phyloP scores from a whole-genome alignment of 257 asterid genomes.

The Asclepias syriaca region DNA sequence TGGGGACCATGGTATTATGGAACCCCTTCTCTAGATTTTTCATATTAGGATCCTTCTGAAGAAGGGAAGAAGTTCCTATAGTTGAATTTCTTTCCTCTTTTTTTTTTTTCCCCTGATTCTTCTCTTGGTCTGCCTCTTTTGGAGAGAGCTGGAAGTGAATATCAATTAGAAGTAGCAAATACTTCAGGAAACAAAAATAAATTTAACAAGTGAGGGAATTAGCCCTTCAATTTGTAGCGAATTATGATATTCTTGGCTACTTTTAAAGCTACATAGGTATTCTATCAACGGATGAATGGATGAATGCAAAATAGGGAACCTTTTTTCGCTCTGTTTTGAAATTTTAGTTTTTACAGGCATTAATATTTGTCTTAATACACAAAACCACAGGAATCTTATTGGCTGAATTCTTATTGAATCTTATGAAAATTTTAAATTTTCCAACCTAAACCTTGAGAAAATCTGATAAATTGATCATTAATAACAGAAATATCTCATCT shows the following conservation, averaged over 20 bases:
- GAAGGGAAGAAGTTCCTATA: not conserved
- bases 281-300: not conserved
- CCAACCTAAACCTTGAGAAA: not conserved
- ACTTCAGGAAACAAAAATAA: not conserved
- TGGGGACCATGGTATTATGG: slow-evolving; percentile 87
- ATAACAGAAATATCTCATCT: not conserved
- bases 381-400: not conserved
- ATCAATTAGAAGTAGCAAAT: not conserved
- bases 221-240: not conserved
- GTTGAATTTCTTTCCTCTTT: not conserved
- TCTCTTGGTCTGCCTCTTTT: not conserved
- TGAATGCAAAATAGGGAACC: not conserved
- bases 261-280: not conserved
- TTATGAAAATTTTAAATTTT: not conserved
- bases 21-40: not conserved
- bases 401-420: not conserved
- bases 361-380: not conserved
- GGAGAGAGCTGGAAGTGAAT: not conserved
- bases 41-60: not conserved
- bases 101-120: not conserved
- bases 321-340: not conserved
- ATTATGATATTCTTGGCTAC: not conserved
- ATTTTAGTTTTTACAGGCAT: not conserved
- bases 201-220: not conserved
- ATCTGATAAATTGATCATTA: no score